A percentile compares a stretch with the other conserved stretches of the same genome.
phyloP scores from a whole-genome alignment of 176 grass and related monocot species.

The Oryza rufipogon region DNA sequence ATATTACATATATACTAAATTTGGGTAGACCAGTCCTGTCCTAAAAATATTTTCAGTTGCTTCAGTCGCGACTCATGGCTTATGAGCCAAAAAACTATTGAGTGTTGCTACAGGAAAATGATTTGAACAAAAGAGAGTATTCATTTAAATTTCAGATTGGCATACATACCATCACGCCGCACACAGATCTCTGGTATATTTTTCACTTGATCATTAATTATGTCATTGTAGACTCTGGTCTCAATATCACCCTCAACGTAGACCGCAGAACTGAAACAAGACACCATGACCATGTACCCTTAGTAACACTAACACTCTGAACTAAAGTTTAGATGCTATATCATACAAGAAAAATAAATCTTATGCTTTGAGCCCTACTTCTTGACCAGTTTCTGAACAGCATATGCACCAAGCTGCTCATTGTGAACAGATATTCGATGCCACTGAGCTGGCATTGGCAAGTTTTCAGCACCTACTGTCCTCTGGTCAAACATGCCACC shows the following conservation, averaged over 20 bases:
- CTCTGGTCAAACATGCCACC: constrained; percentile 87
- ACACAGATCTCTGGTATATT: constrained; percentile 77
- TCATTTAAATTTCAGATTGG: constrained; percentile 25
- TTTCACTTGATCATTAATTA: constrained; percentile 63
- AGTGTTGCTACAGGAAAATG: background rate
- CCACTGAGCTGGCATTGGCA: constrained; percentile 78
- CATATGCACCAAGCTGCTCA: constrained; percentile 60
- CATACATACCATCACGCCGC: constrained; percentile 68
- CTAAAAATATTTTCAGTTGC: no score
- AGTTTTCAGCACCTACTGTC: constrained; percentile 48
- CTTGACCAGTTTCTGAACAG: constrained; percentile 76
- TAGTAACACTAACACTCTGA: constrained; percentile 10
- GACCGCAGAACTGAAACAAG: constrained; percentile 66
- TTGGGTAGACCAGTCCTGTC: background rate
- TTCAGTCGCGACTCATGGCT: no score
- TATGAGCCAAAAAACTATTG: background rate
- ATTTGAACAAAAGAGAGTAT: no score
- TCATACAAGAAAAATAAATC: constrained; percentile 12
- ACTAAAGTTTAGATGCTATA: constrained; percentile 25
- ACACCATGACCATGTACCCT: background rate
- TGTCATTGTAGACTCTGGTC: constrained; percentile 78
- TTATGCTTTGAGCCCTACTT: constrained; percentile 54
- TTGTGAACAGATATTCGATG: constrained; percentile 74
- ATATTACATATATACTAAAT: background rate
- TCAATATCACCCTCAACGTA: constrained; percentile 91